Evolutionary conservation across 73 alveolate genomes (phyloP), one percentile per base, ranked within the genome.

Genomic region (Paramecium caudatum): DNA sequence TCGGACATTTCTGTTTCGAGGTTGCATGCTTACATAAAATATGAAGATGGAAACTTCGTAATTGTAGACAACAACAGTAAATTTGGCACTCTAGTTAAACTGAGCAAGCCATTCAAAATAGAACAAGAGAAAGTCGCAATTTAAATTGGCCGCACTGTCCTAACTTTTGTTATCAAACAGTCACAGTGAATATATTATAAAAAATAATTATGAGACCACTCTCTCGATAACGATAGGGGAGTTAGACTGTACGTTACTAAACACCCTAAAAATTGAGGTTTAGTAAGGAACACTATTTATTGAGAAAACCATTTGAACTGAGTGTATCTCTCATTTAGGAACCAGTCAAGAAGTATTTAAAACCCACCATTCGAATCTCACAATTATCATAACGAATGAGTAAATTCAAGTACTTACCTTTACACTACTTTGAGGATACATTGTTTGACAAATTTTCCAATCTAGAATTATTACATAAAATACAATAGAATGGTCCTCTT

Each of bases 1-100:
- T 90, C 91, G 17, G 96, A 92, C 39, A 92, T 92, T 8, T 90
- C 94, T 23, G 96, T 92, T 2, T 80, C 93, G 90, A 88, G 96
- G 78, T 81, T 55, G 39, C 96, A 92, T 78, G 92, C 95, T 48
- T 78, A 45, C 23, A 90, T 92, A 17, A 74, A 43, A 43, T 92
- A 48, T 45, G 82, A 92, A 41, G 94, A 92, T 12, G 96, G 96
- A 4, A 39, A 92, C 37, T 90, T 92, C 82, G 23, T 90, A 21
- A 49, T 92, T 5, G 36, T 70, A 39, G 96, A 92, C 82, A 82
- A 82, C 15, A 81, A 82, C 36, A 68, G 92, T 65, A 92, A 92
- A 25, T 92, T 92, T 50, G 96, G 95, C 25, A 92, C 96, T 17
- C 61, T 92, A 43, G 96, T 92, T 4, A 80, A 82, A 92, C 32